Evolutionary conservation across 2,329 filamentous ascomycete species (phyloP), one percentile per base, ranked within the genome.

Genomic region (Setomelanomma holmii): DNA sequence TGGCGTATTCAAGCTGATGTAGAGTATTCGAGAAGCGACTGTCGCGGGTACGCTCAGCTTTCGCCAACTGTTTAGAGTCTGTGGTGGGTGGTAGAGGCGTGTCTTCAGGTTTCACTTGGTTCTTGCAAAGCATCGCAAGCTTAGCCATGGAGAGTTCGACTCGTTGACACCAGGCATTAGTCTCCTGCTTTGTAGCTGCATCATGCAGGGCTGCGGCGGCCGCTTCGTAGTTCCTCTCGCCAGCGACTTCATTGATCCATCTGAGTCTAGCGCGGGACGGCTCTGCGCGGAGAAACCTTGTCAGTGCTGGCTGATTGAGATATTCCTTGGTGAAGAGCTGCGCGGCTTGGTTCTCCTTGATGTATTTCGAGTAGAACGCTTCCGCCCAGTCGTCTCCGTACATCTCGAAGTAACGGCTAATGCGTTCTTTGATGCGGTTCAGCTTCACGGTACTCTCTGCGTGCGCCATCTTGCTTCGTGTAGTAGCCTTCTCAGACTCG

Each of bases 241-340:
- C 83, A 54, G 87, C 82, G 6, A 98, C 83, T 69, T 98, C 93
- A 71, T 99, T 96, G 77, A 99, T 96, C 95, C 95, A 99, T 42
- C 88, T 87, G 39, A 99, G 82, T 64, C 91, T 91, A 22, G 88
- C 87, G 56, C 91, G 86, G 56, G 87, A 82, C 0, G 86, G 84
- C 58, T 87, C 85, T 49, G 85, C 87, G 36, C 90, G 86, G 41
- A 99, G 80, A 66, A 92, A 99, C 45, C 82, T 81, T 0, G 91
- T 96, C 49, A 96, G 84, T 66, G 86, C 88, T 44, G 84, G 77
- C 60, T 86, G 86, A 65, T 93, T 89, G 49, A 86, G 78, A 21
- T 87, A 80, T 53, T 90, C 90, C 69, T 82, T 64, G 63, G 87
- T 83, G 46, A 99, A 81, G 22, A 97, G 60, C 41, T 64, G 61